Conservation (phyloP, 108 stramenopile species). For the Conticribra weissflogii region DNA sequence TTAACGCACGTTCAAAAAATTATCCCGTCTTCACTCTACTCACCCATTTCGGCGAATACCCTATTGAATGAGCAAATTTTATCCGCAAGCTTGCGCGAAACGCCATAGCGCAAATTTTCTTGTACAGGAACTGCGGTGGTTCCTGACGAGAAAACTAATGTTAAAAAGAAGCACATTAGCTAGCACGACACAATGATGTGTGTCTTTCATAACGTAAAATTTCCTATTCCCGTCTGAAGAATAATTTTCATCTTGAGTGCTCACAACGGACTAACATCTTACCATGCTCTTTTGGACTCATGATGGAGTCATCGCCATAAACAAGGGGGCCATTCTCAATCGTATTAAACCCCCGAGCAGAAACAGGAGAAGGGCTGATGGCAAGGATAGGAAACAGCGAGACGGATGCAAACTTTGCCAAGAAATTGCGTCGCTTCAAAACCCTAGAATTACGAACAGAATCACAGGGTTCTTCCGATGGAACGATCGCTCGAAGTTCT, state of each 20-base stretch:
- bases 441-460: neutral
- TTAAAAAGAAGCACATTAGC: too few relatives aligned
- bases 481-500: too few relatives aligned
- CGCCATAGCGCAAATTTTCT: conserved; percentile 60
- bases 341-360: conserved; percentile 17
- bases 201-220: too few relatives aligned
- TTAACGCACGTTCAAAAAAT: too few relatives aligned
- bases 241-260: too few relatives aligned
- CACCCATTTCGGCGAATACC: conserved; percentile 33
- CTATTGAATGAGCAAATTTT: conserved; percentile 85
- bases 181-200: too few relatives aligned
- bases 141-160: too few relatives aligned
- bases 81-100: conserved; percentile 63
- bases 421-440: conserved; percentile 28
- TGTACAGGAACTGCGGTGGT: conserved; percentile 70
- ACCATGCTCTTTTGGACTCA: conserved; percentile 73
- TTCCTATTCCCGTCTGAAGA: too few relatives aligned
- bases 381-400: conserved; percentile 11
- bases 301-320: conserved; percentile 52
- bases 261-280: too few relatives aligned
- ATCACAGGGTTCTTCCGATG: neutral
- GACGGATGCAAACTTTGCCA: conserved; percentile 22
- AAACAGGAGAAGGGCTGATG: conserved; percentile 15
- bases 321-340: conserved; percentile 29
- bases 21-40: too few relatives aligned